phyloP scores from a whole-genome alignment of 2,329 filamentous ascomycete species.

The Ophiostoma fasciatum region DNA sequence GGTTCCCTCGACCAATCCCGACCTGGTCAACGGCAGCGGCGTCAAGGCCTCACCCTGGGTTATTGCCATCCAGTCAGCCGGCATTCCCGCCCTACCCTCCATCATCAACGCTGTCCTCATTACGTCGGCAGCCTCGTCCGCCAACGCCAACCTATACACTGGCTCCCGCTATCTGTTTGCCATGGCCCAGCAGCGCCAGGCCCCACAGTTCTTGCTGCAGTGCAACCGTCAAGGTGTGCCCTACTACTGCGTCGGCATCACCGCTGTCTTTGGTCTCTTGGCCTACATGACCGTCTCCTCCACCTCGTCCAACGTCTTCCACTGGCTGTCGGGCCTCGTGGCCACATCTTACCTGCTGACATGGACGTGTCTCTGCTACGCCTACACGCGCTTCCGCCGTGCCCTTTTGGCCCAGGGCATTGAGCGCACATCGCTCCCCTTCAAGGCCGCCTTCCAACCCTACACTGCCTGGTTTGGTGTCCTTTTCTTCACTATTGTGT shows the following conservation, averaged over 20 bases:
- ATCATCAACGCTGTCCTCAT: conserved; percentile 66
- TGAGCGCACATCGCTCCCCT: conserved; percentile 46
- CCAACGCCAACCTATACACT: conserved; percentile 47
- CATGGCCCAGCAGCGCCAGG: conserved; percentile 42
- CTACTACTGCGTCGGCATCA: conserved; percentile 39
- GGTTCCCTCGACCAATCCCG: conserved; percentile 16
- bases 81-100: conserved; percentile 50
- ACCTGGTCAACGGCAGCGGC: conserved; percentile 18
- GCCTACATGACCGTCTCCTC: conserved; percentile 48
- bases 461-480: conserved; percentile 51
- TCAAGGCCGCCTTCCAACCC: conserved; percentile 49
- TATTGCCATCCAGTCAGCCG: conserved; percentile 56
- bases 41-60: conserved; percentile 43
- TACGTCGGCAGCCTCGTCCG: conserved; percentile 54
- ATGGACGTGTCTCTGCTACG: conserved; percentile 50
- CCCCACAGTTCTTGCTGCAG: conserved; percentile 34
- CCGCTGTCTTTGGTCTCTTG: conserved; percentile 45
- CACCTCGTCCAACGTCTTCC: conserved; percentile 13
- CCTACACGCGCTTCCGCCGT: conserved; percentile 53
- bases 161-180: conserved; percentile 45
- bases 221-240: conserved; percentile 19
- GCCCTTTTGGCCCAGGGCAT: conserved; percentile 50
- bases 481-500: conserved; percentile 24
- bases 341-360: conserved; percentile 56
- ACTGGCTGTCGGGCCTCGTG: conserved; percentile 19